Base-by-base conservation (phyloP, 2,329 filamentous ascomycete species). In the Cadophora sp. region DNA sequence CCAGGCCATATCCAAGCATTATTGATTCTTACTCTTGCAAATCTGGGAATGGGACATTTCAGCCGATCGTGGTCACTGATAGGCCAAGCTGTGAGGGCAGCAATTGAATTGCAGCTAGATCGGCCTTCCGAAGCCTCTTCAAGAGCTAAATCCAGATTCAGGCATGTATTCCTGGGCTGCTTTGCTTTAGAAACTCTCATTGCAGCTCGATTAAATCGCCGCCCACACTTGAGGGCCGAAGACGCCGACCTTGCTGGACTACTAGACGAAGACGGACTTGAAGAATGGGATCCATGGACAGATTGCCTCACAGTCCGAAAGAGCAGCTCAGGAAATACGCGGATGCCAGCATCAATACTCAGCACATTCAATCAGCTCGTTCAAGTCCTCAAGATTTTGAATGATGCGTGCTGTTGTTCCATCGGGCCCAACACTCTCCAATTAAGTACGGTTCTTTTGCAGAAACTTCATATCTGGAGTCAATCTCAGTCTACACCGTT, bases 211-310 rank as follows among this genome's bases (percentile, higher is more conserved):
- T 79, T 88, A 3, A 78, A 81, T n/a, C 81, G 81, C 41, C 78
- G 80, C 11, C 81, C 85, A 1, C 84, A 85, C 73, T 80, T 89
- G 7, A 79, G 79, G 64, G 74, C 78, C 11, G 79, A 81, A 16
- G 83, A 87, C 61, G 75, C 86, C 30, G 77, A 80, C n/a, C 76
- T 78, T 45, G 75, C 76, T 60, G 83, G 83, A 11, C 77, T 79
- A 2, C 79, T 91, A 2, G 82, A 86, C 30, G 89, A 91, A 76
- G 88, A 91, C 71, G 89, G 89, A 1, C 79, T 90, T 22, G 91
- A 93, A 73, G 90, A 93, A 78, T 93, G 90, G 90, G 87, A 91
- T 70, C 87, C 89, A 1, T 93, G 91, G 91, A 82, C 83, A 20
- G 85, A 88, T 30, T 81, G 82, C 67, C 72, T 81, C 65, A 77